phyloP scores from a whole-genome alignment of 1,284 basidiomycete species.

The Malassezia restricta region DNA sequence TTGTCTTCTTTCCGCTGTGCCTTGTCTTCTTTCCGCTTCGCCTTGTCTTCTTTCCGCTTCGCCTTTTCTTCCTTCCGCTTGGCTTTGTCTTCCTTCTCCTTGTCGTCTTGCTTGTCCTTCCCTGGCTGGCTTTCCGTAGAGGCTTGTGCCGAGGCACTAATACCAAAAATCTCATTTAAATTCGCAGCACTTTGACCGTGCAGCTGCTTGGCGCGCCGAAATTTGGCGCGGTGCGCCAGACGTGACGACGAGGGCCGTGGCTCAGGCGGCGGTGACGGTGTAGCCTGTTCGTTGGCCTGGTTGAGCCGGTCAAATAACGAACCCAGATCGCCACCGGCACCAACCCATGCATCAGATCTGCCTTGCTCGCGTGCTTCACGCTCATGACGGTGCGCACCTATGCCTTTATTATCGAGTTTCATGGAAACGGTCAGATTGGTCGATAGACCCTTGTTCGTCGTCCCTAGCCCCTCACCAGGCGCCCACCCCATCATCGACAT shows the following conservation, averaged over 20 bases:
- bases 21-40: background rate
- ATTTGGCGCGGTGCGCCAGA: slow-evolving; percentile 35
- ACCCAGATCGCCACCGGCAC: slow-evolving; percentile 40
- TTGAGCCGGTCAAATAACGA: slow-evolving; percentile 43
- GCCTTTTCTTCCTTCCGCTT: background rate
- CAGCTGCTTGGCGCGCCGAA: slow-evolving; percentile 39
- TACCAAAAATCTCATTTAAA: slow-evolving; percentile 42
- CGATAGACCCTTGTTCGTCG: slow-evolving; percentile 27
- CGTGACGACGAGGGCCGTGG: slow-evolving; percentile 9
- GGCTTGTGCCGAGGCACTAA: slow-evolving; percentile 4
- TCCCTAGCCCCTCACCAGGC: slow-evolving; percentile 35
- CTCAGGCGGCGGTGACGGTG: background rate
- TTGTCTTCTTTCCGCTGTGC: background rate
- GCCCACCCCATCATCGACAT: slow-evolving; percentile 44
- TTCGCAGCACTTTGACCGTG: slow-evolving; percentile 25
- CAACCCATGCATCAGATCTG: slow-evolving; percentile 33
- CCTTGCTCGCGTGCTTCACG: slow-evolving; percentile 32
- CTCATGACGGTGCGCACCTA: slow-evolving; percentile 38
- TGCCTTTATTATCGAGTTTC: slow-evolving; percentile 45
- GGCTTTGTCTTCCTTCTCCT: slow-evolving; percentile 1
- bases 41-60: background rate
- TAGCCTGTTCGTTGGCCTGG: slow-evolving; percentile 20
- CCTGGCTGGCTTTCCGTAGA: background rate
- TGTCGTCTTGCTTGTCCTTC: background rate
- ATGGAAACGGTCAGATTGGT: slow-evolving; percentile 34